Evolutionary conservation across 2,329 filamentous ascomycete species (phyloP).

Genomic region (Torrubiella hemipterigena): DNA sequence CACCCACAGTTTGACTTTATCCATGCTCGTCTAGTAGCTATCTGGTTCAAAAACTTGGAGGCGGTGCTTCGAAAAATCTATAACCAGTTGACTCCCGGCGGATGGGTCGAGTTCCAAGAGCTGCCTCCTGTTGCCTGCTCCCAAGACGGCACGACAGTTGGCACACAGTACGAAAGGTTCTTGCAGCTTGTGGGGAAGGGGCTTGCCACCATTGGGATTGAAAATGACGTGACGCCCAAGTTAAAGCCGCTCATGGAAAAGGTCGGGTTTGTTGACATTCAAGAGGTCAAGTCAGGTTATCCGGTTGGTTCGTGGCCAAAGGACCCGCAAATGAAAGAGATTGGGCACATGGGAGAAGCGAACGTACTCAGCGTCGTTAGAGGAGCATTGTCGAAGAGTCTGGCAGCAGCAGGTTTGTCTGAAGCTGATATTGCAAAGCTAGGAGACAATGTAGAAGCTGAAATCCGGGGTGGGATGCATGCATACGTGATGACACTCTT

Average conservation of each 20-base stretch:
- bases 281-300: slow-evolving; percentile 2
- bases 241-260: slow-evolving; percentile 1
- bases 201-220: neutral
- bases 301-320: slow-evolving; percentile 6
- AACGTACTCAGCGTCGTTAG: neutral
- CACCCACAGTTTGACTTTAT: slow-evolving; percentile 24
- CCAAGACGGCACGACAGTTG: neutral
- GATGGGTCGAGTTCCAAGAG: slow-evolving; percentile 3
- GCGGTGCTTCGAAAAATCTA: slow-evolving; percentile 1
- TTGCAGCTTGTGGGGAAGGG: neutral
- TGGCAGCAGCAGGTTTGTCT: no score
- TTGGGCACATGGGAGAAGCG: neutral
- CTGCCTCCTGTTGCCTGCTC: slow-evolving; percentile 1
- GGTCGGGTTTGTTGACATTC: slow-evolving; percentile 3
- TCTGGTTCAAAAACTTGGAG: slow-evolving; percentile 13
- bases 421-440: no score
- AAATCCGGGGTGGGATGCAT: no score
- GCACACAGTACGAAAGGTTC: neutral
- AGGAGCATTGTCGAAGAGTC: no score
- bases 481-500: no score
- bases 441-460: no score
- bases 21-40: slow-evolving; percentile 19
- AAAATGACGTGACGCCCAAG: no score
- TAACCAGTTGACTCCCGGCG: neutral
- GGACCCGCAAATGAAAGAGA: neutral